Evolutionary conservation across 208 protist species (phyloP).

Genomic region (Herpetomonas tarakana): DNA sequence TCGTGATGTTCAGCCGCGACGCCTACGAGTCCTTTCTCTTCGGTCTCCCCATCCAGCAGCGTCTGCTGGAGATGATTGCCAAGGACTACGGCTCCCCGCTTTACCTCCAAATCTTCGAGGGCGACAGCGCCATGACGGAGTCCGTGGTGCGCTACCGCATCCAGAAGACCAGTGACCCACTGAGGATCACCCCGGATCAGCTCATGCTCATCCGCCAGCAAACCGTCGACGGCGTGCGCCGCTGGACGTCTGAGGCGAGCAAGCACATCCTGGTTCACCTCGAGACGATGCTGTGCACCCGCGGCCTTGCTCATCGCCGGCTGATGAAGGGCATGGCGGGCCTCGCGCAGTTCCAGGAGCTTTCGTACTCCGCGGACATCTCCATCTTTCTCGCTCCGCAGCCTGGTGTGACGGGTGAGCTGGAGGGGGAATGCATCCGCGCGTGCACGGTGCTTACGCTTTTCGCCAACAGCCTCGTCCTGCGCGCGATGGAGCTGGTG

Average conservation of each 20-base stretch:
- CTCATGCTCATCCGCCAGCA: slow-evolving; percentile 51
- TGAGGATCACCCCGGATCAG: slow-evolving; percentile 57
- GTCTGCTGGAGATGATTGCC: slow-evolving; percentile 52
- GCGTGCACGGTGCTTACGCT: slow-evolving; percentile 61
- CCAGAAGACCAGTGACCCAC: slow-evolving; percentile 63
- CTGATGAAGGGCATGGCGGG: slow-evolving; percentile 68
- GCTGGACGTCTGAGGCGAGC: slow-evolving; percentile 59
- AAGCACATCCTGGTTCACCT: slow-evolving; percentile 70
- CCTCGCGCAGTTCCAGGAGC: slow-evolving; percentile 59
- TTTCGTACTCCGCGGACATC: slow-evolving; percentile 67
- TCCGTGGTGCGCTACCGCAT: slow-evolving; percentile 77
- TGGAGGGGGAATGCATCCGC: slow-evolving; percentile 47
- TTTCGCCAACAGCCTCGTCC: slow-evolving; percentile 60
- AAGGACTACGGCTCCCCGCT: slow-evolving; percentile 65
- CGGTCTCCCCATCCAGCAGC: slow-evolving; percentile 52
- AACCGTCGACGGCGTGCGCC: slow-evolving; percentile 54
- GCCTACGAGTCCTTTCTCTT: slow-evolving; percentile 76
- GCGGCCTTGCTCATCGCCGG: slow-evolving; percentile 72
- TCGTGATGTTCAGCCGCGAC: slow-evolving; percentile 63
- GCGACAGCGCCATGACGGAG: slow-evolving; percentile 61
- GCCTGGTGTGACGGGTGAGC: slow-evolving; percentile 33
- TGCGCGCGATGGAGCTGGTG: slow-evolving; percentile 71
- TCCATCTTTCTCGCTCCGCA: slow-evolving; percentile 60
- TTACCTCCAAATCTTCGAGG: slow-evolving; percentile 70
- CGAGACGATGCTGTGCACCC: slow-evolving; percentile 87